These are phyloP conservation scores for Syzygium jambos DNA, from an alignment of 345 rosid species.

Conservation along the genomic window DNA sequence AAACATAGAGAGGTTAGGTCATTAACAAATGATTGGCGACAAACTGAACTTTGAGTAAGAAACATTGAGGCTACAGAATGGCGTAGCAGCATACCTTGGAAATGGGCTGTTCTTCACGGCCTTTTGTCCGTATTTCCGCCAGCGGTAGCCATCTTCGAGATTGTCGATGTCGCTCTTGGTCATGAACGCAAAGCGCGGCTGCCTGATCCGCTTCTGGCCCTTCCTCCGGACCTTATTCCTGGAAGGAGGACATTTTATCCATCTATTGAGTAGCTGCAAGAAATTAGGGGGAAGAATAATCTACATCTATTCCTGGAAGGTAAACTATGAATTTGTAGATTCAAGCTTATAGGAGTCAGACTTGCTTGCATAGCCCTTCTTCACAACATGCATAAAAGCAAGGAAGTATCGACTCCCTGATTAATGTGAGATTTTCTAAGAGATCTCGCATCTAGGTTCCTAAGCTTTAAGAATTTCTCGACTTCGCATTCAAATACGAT, in stretches of 20 bases:
- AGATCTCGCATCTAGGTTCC: neutral
- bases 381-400: neutral
- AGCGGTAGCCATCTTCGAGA: slow-evolving; percentile 86
- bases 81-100: slow-evolving; percentile 46
- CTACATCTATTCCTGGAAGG: neutral
- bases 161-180: slow-evolving; percentile 92
- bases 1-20: neutral
- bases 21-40: neutral
- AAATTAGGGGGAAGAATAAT: neutral
- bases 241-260: neutral
- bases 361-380: neutral
- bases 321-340: neutral
- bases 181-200: slow-evolving; percentile 80
- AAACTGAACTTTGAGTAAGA: neutral
- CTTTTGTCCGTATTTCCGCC: slow-evolving; percentile 39
- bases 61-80: neutral
- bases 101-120: slow-evolving; percentile 89
- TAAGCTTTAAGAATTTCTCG: neutral
- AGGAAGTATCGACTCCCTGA: neutral
- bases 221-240: slow-evolving; percentile 60
- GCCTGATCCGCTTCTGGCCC: slow-evolving; percentile 70
- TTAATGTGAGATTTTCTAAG: neutral
- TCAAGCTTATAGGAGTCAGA: neutral
- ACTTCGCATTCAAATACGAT: neutral
- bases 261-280: neutral